phyloP scores from a whole-genome alignment of 257 asterid genomes.

The Osmanthus fragrans region DNA sequence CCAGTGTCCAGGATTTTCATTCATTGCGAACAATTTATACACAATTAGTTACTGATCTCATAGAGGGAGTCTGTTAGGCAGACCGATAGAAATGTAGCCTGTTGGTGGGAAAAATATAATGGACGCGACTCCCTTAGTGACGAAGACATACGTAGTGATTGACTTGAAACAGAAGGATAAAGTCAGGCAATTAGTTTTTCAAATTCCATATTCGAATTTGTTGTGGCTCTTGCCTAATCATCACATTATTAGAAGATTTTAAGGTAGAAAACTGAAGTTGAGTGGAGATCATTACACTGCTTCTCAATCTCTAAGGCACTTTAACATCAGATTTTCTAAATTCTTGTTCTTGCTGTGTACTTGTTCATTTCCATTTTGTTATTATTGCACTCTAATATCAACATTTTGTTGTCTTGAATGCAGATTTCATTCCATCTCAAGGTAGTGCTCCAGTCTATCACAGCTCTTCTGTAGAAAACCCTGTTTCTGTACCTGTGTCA shows the following conservation, averaged over 20 bases:
- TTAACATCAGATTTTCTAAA: neutral
- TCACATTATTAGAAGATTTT: neutral
- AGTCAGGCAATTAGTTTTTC: neutral
- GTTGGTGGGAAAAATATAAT: neutral
- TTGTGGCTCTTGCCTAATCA: neutral
- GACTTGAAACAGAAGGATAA: neutral
- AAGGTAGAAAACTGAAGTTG: neutral
- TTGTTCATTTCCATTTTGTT: neutral
- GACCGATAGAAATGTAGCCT: neutral
- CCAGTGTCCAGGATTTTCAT: neutral
- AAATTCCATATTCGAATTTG: neutral
- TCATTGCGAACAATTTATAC: neutral
- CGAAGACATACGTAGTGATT: neutral
- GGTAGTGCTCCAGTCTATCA: constrained; percentile 73
- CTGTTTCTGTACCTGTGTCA: constrained; percentile 20
- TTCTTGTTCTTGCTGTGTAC: neutral
- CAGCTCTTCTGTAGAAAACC: constrained; percentile 34
- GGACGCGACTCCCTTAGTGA: neutral
- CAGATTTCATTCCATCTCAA: constrained; percentile 76
- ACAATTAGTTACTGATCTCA: neutral
- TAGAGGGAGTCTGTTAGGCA: neutral
- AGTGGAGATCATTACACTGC: neutral
- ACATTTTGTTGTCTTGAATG: neutral
- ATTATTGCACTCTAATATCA: neutral
- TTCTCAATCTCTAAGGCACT: neutral